phyloP scores from a whole-genome alignment of 2,329 filamentous ascomycete species.

The Aschersonia sp. region DNA sequence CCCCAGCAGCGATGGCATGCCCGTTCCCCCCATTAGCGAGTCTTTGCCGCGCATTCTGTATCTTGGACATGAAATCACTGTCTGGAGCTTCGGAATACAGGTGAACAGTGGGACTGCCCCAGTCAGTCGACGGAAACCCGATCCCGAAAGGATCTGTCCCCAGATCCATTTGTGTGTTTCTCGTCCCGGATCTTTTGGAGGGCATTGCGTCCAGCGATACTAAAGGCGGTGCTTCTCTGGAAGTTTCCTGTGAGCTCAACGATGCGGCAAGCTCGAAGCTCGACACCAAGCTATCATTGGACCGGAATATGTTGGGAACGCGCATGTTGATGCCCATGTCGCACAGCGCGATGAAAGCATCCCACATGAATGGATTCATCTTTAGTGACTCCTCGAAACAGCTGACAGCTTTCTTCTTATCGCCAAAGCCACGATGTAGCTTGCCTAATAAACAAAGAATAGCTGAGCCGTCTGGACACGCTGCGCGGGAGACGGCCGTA shows the following conservation, averaged over 20 bases:
- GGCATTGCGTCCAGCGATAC: conserved; percentile 23
- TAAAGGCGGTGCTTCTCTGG: conserved; percentile 16
- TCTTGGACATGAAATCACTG: conserved; percentile 41
- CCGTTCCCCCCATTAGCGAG: conserved; percentile 22
- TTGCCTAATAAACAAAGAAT: conserved; percentile 77
- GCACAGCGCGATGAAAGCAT: conserved; percentile 80
- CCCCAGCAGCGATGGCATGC: conserved; percentile 22
- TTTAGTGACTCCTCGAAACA: conserved; percentile 83
- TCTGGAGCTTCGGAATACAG: conserved; percentile 27
- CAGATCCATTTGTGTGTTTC: conserved; percentile 21
- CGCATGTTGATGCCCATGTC: conserved; percentile 74
- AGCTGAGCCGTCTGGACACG: conserved; percentile 69
- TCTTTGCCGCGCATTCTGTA: conserved; percentile 34
- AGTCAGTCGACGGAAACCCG: conserved; percentile 23
- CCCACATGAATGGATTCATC: conserved; percentile 93
- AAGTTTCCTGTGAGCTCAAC: conserved; percentile 13
- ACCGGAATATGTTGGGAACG: conserved; percentile 74
- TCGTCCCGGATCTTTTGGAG: conserved; percentile 24
- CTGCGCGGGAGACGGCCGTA: conserved; percentile 57
- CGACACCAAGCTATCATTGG: conserved; percentile 40
- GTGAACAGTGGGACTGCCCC: conserved; percentile 26
- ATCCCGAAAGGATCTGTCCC: conserved; percentile 37
- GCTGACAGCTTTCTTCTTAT: conserved; percentile 68
- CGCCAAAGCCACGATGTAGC: conserved; percentile 68
- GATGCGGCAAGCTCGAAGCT: conserved; percentile 25